A percentile compares a stretch with the other conserved stretches of the same genome.
These are phyloP conservation scores for Scytalidium sp. DNA, from an alignment of 2,329 filamentous ascomycete genomes.

Conservation along the genomic window DNA sequence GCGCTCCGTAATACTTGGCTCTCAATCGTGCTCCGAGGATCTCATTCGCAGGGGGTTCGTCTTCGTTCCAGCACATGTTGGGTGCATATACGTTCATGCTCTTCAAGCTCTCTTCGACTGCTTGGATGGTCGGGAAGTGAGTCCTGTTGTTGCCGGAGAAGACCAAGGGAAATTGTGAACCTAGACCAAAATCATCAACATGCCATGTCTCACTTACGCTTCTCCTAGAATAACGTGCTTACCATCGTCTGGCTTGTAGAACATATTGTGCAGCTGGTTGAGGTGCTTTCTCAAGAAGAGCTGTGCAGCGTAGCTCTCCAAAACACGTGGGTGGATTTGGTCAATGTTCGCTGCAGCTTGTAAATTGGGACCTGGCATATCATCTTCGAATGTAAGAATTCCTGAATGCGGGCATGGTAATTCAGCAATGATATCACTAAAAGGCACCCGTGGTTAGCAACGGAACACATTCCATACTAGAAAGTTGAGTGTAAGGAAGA, in stretches of 20 bases:
- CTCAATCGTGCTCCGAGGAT: constrained; percentile 82
- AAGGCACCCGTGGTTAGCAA: constrained; percentile 14
- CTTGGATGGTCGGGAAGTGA: constrained; percentile 44
- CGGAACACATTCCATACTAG: not conserved
- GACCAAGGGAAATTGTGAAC: constrained; percentile 15
- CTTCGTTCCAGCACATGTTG: constrained; percentile 48
- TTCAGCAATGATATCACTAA: constrained; percentile 87
- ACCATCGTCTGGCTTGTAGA: constrained; percentile 27
- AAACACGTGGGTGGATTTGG: constrained; percentile 45
- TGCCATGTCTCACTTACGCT: too few relatives aligned
- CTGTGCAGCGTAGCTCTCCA: constrained; percentile 60
- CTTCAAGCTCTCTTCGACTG: constrained; percentile 39
- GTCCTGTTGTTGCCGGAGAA: constrained; percentile 12
- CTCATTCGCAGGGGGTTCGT: constrained; percentile 67
- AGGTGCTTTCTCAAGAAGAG: constrained; percentile 62
- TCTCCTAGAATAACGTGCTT: too few relatives aligned
- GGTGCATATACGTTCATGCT: constrained; percentile 42
- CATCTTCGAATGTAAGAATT: constrained; percentile 58
- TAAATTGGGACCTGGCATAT: constrained; percentile 65
- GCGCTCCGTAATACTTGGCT: constrained; percentile 91
- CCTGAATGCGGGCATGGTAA: constrained; percentile 62
- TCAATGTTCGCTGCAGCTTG: constrained; percentile 38
- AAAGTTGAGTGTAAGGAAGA: not conserved
- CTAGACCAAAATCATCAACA: too few relatives aligned
- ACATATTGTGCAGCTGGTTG: constrained; percentile 55